A percentile compares a stretch with the other conserved stretches of the same genome.
Evolutionary conservation across 208 protist species (phyloP).

Genomic region (Trichomonas tenax): DNA sequence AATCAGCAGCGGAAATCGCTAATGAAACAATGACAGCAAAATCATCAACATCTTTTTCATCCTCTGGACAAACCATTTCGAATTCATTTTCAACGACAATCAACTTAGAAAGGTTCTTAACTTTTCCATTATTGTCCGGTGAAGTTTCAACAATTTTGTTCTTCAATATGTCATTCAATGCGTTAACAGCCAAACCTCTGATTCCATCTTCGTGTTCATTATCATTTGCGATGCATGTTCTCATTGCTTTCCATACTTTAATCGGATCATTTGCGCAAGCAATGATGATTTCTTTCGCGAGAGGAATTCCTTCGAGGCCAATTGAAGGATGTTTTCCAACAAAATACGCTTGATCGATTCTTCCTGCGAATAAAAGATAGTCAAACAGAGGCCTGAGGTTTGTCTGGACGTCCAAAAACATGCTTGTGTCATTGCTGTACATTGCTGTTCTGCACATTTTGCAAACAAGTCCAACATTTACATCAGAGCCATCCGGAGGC

Average conservation of each 20-base stretch:
- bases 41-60: neutral
- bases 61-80: neutral
- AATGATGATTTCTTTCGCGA: neutral
- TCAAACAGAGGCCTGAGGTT: neutral
- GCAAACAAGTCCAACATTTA: neutral
- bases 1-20: neutral
- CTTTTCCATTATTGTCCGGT: neutral
- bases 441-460: neutral
- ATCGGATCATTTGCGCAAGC: neutral
- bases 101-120: neutral
- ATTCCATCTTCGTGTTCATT: neutral
- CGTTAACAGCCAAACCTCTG: neutral
- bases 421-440: neutral
- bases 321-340: neutral
- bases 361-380: neutral
- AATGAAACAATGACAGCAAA: neutral
- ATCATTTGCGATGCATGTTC: neutral
- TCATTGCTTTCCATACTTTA: neutral
- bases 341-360: neutral
- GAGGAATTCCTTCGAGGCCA: neutral
- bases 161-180: neutral
- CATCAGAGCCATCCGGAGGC: neutral
- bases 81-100: neutral
- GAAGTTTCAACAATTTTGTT: neutral
- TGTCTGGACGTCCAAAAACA: neutral